These are phyloP conservation scores for Mycena epipterygia DNA, from an alignment of 768 basidiomycete genomes.

Conservation along the genomic window DNA sequence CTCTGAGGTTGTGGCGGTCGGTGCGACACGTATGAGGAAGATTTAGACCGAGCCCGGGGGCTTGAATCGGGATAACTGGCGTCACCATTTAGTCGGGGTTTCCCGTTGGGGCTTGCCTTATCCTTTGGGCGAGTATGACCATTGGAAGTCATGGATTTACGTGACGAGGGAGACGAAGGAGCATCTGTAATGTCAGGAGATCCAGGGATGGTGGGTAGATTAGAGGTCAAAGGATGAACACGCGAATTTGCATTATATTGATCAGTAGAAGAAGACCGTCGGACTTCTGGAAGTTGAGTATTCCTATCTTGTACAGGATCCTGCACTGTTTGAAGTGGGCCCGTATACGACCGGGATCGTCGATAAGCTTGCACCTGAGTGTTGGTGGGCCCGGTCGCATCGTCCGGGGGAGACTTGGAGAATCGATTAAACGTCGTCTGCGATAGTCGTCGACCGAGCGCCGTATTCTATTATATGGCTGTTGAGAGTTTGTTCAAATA, in stretches of 20 bases:
- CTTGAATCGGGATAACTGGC: conserved; percentile 50
- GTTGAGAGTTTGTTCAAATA: conserved; percentile 5
- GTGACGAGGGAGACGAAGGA: conserved; percentile 66
- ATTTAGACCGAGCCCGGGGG: conserved; percentile 65
- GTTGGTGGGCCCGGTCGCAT: conserved; percentile 32
- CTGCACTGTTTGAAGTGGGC: conserved; percentile 46
- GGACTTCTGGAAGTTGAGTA: conserved; percentile 40
- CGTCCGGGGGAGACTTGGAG: conserved; percentile 51
- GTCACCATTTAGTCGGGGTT: conserved; percentile 44
- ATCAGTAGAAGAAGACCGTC: conserved; percentile 47
- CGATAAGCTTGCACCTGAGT: conserved; percentile 50
- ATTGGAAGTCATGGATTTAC: conserved; percentile 56
- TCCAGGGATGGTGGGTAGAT: conserved; percentile 76
- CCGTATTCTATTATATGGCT: conserved; percentile 72
- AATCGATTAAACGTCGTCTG: conserved; percentile 62
- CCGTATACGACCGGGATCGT: conserved; percentile 53
- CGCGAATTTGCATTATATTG: conserved; percentile 41
- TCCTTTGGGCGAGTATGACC: conserved; percentile 48
- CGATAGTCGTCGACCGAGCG: conserved; percentile 79
- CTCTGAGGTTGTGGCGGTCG: conserved; percentile 76
- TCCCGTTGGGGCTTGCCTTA: conserved; percentile 50
- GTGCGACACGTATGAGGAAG: conserved; percentile 67
- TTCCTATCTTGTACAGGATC: conserved; percentile 38
- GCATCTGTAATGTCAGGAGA: conserved; percentile 77
- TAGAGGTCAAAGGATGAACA: conserved; percentile 51